Conservation (phyloP, 2,329 filamentous ascomycete species). For the Diaporthe sp. region DNA sequence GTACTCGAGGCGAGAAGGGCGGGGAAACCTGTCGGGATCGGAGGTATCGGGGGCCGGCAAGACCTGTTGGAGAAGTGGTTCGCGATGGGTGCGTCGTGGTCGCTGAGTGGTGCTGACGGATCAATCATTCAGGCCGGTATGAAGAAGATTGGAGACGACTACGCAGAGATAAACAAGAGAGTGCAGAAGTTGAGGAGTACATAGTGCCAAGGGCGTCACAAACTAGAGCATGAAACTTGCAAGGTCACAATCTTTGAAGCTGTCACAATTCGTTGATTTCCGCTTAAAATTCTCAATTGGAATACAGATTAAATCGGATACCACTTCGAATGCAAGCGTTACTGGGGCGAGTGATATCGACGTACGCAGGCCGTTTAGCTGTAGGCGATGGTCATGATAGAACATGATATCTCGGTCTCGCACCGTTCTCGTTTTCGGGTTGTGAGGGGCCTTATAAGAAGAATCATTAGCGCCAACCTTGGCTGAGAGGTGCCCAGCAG, state of each 20-base stretch:
- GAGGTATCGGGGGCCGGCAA: constrained; percentile 1
- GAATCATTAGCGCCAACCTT: neutral
- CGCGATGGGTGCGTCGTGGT: constrained; percentile 16
- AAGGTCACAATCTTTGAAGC: too few relatives aligned
- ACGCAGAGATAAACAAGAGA: neutral
- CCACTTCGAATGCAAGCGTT: neutral
- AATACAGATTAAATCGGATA: accelerated
- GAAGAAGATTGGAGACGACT: constrained; percentile 11
- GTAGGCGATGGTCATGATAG: neutral
- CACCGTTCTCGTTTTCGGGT: neutral
- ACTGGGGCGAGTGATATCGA: neutral
- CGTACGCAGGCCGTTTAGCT: neutral
- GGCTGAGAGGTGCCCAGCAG: too few relatives aligned
- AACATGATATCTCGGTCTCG: neutral
- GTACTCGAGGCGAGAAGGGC: neutral
- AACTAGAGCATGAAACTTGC: neutral
- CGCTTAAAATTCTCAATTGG: too few relatives aligned
- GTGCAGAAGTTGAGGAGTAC: neutral
- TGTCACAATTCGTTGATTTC: neutral
- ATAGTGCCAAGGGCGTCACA: neutral
- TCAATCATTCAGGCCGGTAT: neutral
- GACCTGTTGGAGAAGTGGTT: constrained; percentile 19
- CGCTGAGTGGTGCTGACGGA: constrained; percentile 5
- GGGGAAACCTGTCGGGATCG: constrained; percentile 2
- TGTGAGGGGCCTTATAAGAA: neutral